Base-by-base conservation (phyloP, 306 rosid species). In the Lupinus albus region DNA sequence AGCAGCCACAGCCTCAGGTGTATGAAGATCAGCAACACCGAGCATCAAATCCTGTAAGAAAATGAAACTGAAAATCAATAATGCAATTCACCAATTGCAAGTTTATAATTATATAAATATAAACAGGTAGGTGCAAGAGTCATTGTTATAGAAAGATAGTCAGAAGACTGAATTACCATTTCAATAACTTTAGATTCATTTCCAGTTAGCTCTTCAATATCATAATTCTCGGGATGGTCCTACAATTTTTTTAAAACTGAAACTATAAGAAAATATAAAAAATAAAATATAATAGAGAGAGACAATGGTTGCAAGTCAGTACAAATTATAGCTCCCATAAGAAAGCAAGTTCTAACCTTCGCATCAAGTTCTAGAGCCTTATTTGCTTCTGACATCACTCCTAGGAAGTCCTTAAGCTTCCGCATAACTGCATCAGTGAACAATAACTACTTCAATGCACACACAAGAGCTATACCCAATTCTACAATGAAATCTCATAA, bases 1-100 rank as follows among this genome's bases (percentile, higher is more conserved):
- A 39, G 95, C 98, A 64, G 91, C 89, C 75, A 89, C 93, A 25
- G 96, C 98, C 77, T 86, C 96, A 0, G 91, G 88, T 14, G 96
- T 87, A 48, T 80, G 81, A 52, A 92, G 98, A 83, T 92, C 97
- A 44, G 95, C 88, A 56, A 93, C 62, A 11, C 97, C 97, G 62
- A 88, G 80, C 94, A 91, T 88, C 80, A 89, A 82, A 73, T 91
- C 89, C 97, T 91, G 85, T 41, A 39, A 72, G 25, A 56, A 65
- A 51, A 57, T 20, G 2, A 12, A 30, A 39, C 44, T 11, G 38
- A 18, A 59, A 42, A 70, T 36, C 35, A 56, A 52, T 48, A 14
- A 16, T 13, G 12, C 10, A 52, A 30, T 68, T 32, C 54, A 78
- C 12, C 15, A 67, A 2, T 21, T 25, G 30, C 30, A 25, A 3